Base-by-base conservation (phyloP, 305 asterid species). In the Ilex paraguariensis region DNA sequence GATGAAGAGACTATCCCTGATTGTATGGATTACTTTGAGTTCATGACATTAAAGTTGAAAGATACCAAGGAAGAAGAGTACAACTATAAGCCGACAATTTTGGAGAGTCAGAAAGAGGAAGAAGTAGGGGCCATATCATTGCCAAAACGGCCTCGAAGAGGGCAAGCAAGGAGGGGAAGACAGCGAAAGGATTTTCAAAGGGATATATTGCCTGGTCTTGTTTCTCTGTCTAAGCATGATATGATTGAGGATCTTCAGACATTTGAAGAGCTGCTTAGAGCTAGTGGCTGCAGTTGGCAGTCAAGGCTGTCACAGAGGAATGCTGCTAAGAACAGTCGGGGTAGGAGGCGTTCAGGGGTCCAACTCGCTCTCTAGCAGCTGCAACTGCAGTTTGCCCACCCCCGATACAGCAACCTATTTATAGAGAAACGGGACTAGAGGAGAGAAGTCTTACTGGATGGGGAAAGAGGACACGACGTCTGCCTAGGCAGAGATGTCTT, bases 391-490 rank as follows among this genome's bases (percentile, higher is more conserved):
- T 57, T 42, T 59, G 64, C 71, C 56, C 70, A 6, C 57, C 76
- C 0, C 60, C 54, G 13, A 36, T 36, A 69, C 67, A 17, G 74
- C 68, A 77, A 59, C 69, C 83, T 33, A 54, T 61, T 50, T 66
- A 73, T 52, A 71, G 60, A 14, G 77, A 74, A 13, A 8, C 60
- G 31, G 48, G 59, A 39, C 65, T 70, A 0, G 85, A 71, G 75
- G 85, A 72, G 69, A 78, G 73, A 68, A 67, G 84, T 59, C 70
- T 90, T 10, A 68, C 79, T 0, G 93, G 95, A 15, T 91, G 97
- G 97, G 97, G 97, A 39, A 91, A 80, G 87, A 78, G 80, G 80
- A 87, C 85, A 15, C 73, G 90, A 72, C 90, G 97, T 16, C 59
- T 86, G 66, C 93, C 96, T 1, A 78, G 97, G 71, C 93, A 84